phyloP scores from a whole-genome alignment of 1,284 basidiomycete genomes.

The Austroboletus novae-zelandiae region DNA sequence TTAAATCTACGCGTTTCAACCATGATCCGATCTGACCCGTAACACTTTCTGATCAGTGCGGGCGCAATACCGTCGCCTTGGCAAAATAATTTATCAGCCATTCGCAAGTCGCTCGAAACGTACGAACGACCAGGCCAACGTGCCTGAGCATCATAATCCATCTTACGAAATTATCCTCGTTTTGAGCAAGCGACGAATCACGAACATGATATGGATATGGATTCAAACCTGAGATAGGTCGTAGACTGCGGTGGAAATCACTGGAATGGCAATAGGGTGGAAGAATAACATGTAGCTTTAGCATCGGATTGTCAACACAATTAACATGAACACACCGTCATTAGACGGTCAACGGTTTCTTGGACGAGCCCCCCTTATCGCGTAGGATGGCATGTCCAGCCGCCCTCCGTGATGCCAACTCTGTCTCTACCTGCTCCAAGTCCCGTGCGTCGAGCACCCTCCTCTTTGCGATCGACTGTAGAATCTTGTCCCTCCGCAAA shows the following conservation, averaged over 20 bases:
- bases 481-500: slow-evolving; percentile 42
- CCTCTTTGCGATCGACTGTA: slow-evolving; percentile 34
- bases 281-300: slow-evolving; percentile 24
- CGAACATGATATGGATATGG: no score
- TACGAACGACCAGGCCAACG: slow-evolving; percentile 16
- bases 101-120: slow-evolving; percentile 31
- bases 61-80: slow-evolving; percentile 30
- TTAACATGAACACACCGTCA: neutral
- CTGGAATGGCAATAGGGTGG: neutral
- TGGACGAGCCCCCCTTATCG: slow-evolving; percentile 16
- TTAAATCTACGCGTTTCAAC: neutral
- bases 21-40: slow-evolving; percentile 6
- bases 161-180: slow-evolving; percentile 1
- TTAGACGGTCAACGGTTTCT: slow-evolving; percentile 13
- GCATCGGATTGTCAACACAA: slow-evolving; percentile 8
- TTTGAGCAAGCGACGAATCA: neutral
- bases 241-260: neutral
- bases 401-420: slow-evolving; percentile 23
- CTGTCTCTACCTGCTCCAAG: slow-evolving; percentile 21
- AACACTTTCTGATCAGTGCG: slow-evolving; percentile 13
- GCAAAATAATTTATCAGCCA: slow-evolving; percentile 28
- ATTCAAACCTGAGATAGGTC: no score
- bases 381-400: slow-evolving; percentile 21
- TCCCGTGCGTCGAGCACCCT: slow-evolving; percentile 23
- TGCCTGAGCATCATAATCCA: slow-evolving; percentile 11